phyloP scores from a whole-genome alignment of 1,139 yeast genomes.

The Hyphopichia pseudoburtonii region DNA sequence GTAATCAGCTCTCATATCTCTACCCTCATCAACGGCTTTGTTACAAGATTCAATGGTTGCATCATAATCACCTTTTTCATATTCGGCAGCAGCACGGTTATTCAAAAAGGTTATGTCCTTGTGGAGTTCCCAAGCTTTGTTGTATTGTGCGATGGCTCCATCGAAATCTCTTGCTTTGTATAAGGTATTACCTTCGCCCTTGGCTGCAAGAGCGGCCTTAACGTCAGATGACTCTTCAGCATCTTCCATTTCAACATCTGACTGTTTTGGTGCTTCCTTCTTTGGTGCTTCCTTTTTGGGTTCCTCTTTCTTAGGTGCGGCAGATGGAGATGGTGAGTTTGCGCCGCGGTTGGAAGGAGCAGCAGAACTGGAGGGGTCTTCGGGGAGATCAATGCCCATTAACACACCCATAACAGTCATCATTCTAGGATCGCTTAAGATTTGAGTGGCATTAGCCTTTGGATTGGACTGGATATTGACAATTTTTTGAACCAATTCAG shows the following conservation, averaged over 20 bases:
- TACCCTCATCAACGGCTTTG: constrained; percentile 83
- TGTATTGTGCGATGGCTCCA: constrained; percentile 84
- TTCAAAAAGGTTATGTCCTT: constrained; percentile 91
- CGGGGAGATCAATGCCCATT: constrained; percentile 73
- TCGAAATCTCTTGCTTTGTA: constrained; percentile 90
- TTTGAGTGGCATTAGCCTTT: constrained; percentile 61
- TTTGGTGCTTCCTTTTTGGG: constrained; percentile 23
- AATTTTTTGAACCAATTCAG: constrained; percentile 74
- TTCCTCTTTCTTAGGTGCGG: constrained; percentile 8
- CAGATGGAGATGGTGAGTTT: constrained; percentile 12
- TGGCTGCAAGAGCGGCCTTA: constrained; percentile 60
- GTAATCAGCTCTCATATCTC: constrained; percentile 89
- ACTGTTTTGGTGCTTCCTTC: constrained; percentile 31
- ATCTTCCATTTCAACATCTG: constrained; percentile 37
- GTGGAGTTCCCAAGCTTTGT: constrained; percentile 80
- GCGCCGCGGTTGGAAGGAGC: too few species aligned
- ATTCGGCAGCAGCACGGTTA: constrained; percentile 97
- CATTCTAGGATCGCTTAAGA: constrained; percentile 77
- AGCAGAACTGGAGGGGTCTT: constrained; percentile 43
- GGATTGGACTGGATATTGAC: constrained; percentile 71
- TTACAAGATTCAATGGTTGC: constrained; percentile 79
- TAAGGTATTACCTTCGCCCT: constrained; percentile 81
- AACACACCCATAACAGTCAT: constrained; percentile 87
- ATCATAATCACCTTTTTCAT: constrained; percentile 90
- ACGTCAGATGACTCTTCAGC: constrained; percentile 24